These are phyloP conservation scores for Termitomyces sp. DNA, from an alignment of 768 basidiomycete genomes.

Conservation along the genomic window DNA sequence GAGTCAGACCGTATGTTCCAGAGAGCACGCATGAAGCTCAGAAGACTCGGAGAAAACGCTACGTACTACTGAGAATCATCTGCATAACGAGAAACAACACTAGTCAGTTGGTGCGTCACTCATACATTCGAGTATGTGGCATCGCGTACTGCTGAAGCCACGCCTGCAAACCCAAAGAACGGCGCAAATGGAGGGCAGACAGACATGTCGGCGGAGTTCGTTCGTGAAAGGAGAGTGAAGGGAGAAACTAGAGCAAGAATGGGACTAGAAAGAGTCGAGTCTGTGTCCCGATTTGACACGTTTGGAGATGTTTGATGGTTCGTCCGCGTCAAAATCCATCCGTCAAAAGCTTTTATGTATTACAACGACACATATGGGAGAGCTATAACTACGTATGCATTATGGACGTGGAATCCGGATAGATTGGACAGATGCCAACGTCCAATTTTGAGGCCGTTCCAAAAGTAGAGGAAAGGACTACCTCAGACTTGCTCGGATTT, in stretches of 20 bases:
- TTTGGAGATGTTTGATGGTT: neutral
- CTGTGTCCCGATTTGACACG: neutral
- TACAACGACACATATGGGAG: neutral
- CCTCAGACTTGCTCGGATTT: neutral
- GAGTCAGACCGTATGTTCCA: neutral
- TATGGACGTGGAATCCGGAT: neutral
- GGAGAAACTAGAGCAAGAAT: neutral
- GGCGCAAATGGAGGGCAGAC: conserved; percentile 90
- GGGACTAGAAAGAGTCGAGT: neutral
- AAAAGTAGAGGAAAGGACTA: neutral
- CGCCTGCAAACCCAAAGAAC: conserved; percentile 97
- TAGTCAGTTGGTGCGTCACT: conserved; percentile 1
- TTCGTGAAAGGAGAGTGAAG: neutral
- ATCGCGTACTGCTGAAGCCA: conserved; percentile 78
- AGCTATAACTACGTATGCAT: neutral
- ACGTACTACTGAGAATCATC: conserved; percentile 97
- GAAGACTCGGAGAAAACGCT: neutral
- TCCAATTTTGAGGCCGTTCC: neutral
- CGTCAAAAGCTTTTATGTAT: neutral
- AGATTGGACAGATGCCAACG: neutral
- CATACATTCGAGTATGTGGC: neutral
- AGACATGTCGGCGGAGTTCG: conserved; percentile 34
- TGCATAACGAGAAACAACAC: conserved; percentile 21
- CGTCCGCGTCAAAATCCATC: neutral
- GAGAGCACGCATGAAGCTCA: neutral